These are phyloP conservation scores for Pythium coloratum DNA, from an alignment of 352 stramenopile species.

Conservation along the genomic window DNA sequence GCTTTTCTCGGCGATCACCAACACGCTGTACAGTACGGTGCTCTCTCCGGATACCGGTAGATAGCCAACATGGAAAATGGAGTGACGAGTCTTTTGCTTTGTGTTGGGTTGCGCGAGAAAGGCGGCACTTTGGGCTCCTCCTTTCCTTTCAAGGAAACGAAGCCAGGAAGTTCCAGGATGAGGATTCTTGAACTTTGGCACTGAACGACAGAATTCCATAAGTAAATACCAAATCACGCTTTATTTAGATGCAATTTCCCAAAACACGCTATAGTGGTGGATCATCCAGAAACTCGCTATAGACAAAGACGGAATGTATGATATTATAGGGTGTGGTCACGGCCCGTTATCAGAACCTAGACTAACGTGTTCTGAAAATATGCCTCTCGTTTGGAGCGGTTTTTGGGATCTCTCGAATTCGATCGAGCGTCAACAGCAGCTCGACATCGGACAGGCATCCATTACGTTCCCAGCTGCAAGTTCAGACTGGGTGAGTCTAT, in stretches of 20 bases:
- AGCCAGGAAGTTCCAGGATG: not conserved
- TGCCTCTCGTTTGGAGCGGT: too few species aligned
- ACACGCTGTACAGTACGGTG: not conserved
- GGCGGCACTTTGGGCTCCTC: not conserved
- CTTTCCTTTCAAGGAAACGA: not conserved
- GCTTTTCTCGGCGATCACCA: not conserved
- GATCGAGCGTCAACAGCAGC: not conserved
- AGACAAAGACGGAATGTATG: too few species aligned
- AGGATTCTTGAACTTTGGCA: not conserved
- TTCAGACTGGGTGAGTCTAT: constrained; percentile 2
- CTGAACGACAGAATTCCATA: too few species aligned
- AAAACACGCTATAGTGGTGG: too few species aligned
- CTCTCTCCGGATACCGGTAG: too few species aligned
- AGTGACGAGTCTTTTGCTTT: not conserved
- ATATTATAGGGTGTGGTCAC: too few species aligned
- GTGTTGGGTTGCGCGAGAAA: constrained; percentile 1
- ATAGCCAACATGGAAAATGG: not conserved
- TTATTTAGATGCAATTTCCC: too few species aligned
- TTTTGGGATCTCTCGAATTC: not conserved
- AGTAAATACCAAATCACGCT: too few species aligned
- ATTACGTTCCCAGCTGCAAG: constrained; percentile 3
- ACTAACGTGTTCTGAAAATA: too few species aligned
- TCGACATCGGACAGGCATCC: not conserved
- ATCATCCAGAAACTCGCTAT: too few species aligned
- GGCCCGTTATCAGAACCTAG: too few species aligned